Evolutionary conservation across 179 eudicot genomes (phyloP), one percentile per base, ranked within the genome.

Genomic region (Actinidia arguta): DNA sequence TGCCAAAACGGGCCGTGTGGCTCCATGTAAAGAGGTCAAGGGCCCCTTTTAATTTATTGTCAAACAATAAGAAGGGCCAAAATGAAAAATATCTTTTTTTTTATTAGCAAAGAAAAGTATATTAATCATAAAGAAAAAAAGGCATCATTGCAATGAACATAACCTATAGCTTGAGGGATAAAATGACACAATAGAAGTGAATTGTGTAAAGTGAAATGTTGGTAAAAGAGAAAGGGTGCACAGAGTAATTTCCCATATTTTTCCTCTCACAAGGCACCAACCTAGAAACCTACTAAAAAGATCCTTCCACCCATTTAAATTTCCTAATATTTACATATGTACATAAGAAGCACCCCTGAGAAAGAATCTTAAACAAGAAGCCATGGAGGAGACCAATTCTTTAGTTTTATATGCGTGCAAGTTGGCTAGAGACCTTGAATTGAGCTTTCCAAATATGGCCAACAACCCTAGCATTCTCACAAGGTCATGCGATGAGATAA

Each of bases 361-460:
- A 44, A 17, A 52, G 17, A 52, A 36, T n/a, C 6, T 8, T 75
- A 27, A 22, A 8, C 50, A 17, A 12, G 55, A 76, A 76, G 55
- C 44, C 44, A 84, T 84, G 86, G 86, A 84, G 24, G 83, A 69
- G 76, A 83, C 66, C 48, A 61, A 50, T 48, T 78, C 84, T 31
- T 62, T 83, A 54, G 79, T 89, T 69, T 27, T 78, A 24, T 70
- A 80, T 31, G 91, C 90, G 2, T 90, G 90, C 77, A 81, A 76
- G 79, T 39, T 90, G 78, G 92, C 85, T 24, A 88, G 76, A 75
- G 84, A 83, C 73, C 88, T 90, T 14, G 88, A 90, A 74, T 55
- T 10, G 9, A 86, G 80, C 82, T 87, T 90, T 25, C 84, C 78
- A 14, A 73, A 76, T 72, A 3, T 86, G 4, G 76, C 84, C 0